Evolutionary conservation across 83 land plant genomes (phyloP).

Genomic region (Thuja plicata): DNA sequence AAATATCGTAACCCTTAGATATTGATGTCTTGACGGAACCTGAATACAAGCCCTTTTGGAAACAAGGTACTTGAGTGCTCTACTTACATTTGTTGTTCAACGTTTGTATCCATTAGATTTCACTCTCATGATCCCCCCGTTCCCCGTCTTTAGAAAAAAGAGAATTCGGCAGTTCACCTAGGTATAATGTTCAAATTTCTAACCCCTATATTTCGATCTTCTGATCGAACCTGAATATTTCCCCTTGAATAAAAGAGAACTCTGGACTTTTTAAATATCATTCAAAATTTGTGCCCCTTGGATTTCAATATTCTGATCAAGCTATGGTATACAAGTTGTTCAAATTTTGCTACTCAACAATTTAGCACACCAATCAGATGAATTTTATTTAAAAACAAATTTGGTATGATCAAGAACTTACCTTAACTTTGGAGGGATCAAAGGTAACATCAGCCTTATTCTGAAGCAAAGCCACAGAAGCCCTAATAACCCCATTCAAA

Average conservation of each 20-base stretch:
- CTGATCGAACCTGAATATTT: not conserved
- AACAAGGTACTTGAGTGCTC: too few relatives aligned
- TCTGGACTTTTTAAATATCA: too few relatives aligned
- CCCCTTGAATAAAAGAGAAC: not conserved
- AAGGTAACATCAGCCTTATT: slow-evolving; percentile 75
- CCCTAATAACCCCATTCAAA: slow-evolving; percentile 54
- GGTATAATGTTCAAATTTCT: not conserved
- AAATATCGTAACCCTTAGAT: not conserved
- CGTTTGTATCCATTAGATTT: not conserved
- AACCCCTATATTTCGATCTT: not conserved
- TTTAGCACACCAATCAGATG: not conserved
- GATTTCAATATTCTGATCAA: not conserved
- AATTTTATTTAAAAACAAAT: not conserved
- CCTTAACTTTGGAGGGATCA: slow-evolving; percentile 62
- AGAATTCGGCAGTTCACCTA: not conserved
- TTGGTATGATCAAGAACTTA: not conserved
- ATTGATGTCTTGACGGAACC: not conserved
- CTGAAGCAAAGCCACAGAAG: slow-evolving; percentile 88
- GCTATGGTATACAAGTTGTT: not conserved
- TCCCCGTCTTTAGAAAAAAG: not conserved
- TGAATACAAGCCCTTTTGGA: not conserved
- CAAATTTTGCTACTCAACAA: not conserved
- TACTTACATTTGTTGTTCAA: not conserved
- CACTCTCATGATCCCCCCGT: not conserved
- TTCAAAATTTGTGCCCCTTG: not conserved